phyloP scores from a whole-genome alignment of 345 rosid genomes.

The Aquilaria malaccensis region DNA sequence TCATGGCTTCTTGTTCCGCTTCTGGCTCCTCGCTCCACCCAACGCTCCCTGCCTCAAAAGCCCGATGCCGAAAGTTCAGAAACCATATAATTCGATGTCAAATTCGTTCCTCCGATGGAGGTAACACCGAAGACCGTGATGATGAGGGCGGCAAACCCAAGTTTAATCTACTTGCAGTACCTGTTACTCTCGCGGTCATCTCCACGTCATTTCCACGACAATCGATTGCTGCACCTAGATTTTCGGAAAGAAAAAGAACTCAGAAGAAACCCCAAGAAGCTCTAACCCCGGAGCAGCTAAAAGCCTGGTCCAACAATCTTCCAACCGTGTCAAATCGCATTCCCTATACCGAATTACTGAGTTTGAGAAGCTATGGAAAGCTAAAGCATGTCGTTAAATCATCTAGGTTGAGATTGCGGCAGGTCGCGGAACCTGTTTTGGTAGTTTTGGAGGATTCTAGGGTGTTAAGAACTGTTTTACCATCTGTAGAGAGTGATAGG shows the following conservation, averaged over 20 bases:
- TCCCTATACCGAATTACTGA: conserved; percentile 66
- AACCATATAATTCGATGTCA: conserved; percentile 34
- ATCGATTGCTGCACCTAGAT: conserved; percentile 42
- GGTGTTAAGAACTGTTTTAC: conserved; percentile 77
- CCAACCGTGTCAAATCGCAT: conserved; percentile 59
- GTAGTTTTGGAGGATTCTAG: conserved; percentile 79
- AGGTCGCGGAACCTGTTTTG: conserved; percentile 52
- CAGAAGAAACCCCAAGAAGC: conserved; percentile 53
- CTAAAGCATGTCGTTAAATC: conserved; percentile 80
- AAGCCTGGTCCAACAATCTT: conserved; percentile 61
- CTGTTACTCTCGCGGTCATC: conserved; percentile 63
- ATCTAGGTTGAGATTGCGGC: conserved; percentile 35
- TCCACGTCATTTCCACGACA: conserved; percentile 47
- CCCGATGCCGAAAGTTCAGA: conserved; percentile 16
- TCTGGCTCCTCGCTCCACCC: conserved; percentile 27
- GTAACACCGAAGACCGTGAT: conserved; percentile 6
- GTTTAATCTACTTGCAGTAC: conserved; percentile 46
- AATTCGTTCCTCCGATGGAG: conserved; percentile 15
- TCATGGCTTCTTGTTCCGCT: conserved; percentile 42
- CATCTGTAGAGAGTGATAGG: conserved; percentile 53
- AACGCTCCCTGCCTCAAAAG: conserved; percentile 19
- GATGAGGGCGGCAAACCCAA: conserved; percentile 23
- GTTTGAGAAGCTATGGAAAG: conserved; percentile 46
- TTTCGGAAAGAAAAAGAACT: conserved; percentile 39
- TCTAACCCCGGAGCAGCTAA: conserved; percentile 65